Base-by-base conservation (phyloP, 2,329 filamentous ascomycete species). In the Aspergillus thermomutatus region DNA sequence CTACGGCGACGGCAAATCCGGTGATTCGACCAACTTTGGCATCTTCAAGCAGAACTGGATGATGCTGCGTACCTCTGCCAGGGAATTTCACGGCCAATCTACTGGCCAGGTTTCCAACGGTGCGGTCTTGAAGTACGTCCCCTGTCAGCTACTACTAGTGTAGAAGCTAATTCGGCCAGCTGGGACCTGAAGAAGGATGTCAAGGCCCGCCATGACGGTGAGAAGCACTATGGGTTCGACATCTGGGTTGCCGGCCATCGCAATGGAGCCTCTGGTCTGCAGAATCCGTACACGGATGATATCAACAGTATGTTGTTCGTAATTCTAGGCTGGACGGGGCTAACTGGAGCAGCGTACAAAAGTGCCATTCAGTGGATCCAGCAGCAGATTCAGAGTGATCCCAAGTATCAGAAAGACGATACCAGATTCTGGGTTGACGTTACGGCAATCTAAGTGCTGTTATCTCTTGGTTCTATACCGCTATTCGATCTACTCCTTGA, bases 1-100 rank as follows among this genome's bases (percentile, higher is more conserved):
- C 10, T 68, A 66, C 28, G 66, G 68, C 11, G 67, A 71, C 40
- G 67, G 67, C 43, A 71, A 71, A 50, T 55, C 49, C 8, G 61
- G 65, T 17, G 69, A 70, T 17, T 54, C 61, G 4, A 63, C 69
- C 51, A 71, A 71, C 56, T 71, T 70, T 49, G 69, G 69, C 23
- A 58, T 70, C 37, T 69, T 70, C 65, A 70, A 70, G 63, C 69
- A 71, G 54, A 70, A 71, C 50, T 69, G 67, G 67, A 61, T 58
- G 52, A 69, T 70, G 56, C 57, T 69, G 43, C 58, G 67, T 17
- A 56, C 59, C 14, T 73, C 65, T 49, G 64, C 64, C 11, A 63
- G 62, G 9, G 55, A 61, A 19, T 70, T 70, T 49, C 10, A 50
- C 6, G 67, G 66, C 4, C 47, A 69, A 55, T 60, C 50, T 27